Base-by-base conservation (phyloP, 495 filamentous ascomycete species). In the Podospora conica region DNA sequence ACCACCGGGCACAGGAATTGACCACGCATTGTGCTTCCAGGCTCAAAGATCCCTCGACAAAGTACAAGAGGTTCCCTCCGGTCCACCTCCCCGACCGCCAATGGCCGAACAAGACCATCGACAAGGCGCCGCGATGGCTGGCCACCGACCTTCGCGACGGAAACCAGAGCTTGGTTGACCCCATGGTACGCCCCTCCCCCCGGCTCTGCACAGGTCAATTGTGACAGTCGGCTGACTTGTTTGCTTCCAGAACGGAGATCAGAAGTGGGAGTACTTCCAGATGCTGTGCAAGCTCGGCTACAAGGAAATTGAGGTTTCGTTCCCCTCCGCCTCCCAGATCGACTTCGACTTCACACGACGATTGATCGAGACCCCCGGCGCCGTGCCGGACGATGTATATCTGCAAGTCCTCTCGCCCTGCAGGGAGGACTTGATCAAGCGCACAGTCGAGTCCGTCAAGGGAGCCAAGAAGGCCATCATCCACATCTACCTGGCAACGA, bases 251-350 rank as follows among this genome's bases (percentile, higher is more conserved):
- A 93, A 93, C 68, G 90, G 90, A 67, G 90, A 96, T 53, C 92
- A 97, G 81, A 98, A 98, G 84, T 95, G 87, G 85, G 79, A 82
- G 66, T 98, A 95, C 81, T 98, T 98, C 82, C 85, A 90, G 77
- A 96, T 96, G 92, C 85, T 98, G 31, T 87, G 90, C 68, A 87
- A 91, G 68, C 88, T 97, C 58, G 95, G 95, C 67, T 98, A 97
- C 83, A 98, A 97, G 78, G 95, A 98, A 78, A 96, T 98, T 70
- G 95, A 98, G 76, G 89, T 97, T 11, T 96, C 93, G 1, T 98
- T 96, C 79, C 95, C 95, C 33, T 96, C 93, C 6, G 91, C 94
- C 21, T 96, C 91, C 27, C 88, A 96, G 77, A 96, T 88, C 70
- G 95, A 98, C 74, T 97, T 92, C 81, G 92, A 96, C 78, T 98